A percentile compares a stretch with the other conserved stretches of the same genome.
Evolutionary conservation across 148 eudicot genomes (phyloP).

Genomic region (Silene conica): DNA sequence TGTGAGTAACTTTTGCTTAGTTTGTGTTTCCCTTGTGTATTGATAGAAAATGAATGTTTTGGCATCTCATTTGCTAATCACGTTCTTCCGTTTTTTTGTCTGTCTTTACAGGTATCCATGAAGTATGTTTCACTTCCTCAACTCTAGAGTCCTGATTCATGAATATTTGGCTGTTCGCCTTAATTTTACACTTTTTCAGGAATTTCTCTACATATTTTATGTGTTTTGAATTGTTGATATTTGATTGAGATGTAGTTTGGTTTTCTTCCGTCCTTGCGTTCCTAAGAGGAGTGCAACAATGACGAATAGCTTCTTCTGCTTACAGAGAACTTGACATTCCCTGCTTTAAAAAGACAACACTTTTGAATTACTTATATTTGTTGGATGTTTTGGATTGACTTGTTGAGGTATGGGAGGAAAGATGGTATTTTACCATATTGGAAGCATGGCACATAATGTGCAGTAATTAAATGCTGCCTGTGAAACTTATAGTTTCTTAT

Average conservation of each 20-base stretch:
- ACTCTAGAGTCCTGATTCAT: not conserved
- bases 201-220: not conserved
- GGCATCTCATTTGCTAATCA: not conserved
- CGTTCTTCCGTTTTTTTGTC: constrained; percentile 14
- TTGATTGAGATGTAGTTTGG: not conserved
- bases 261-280: not conserved
- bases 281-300: not conserved
- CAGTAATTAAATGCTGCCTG: not conserved
- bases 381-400: not conserved
- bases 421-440: not conserved
- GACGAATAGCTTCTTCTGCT: not conserved
- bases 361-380: not conserved
- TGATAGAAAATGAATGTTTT: not conserved
- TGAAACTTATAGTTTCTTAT: not conserved
- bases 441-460: not conserved
- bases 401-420: not conserved
- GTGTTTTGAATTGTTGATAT: not conserved
- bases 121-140: constrained; percentile 53
- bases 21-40: not conserved
- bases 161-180: constrained; percentile 10
- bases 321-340: not conserved
- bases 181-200: not conserved
- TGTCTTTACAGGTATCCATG: constrained; percentile 85
- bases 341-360: not conserved
- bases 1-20: not conserved